Conservation (phyloP, 805 yeast species). For the Phaffomyces opuntiae region DNA sequence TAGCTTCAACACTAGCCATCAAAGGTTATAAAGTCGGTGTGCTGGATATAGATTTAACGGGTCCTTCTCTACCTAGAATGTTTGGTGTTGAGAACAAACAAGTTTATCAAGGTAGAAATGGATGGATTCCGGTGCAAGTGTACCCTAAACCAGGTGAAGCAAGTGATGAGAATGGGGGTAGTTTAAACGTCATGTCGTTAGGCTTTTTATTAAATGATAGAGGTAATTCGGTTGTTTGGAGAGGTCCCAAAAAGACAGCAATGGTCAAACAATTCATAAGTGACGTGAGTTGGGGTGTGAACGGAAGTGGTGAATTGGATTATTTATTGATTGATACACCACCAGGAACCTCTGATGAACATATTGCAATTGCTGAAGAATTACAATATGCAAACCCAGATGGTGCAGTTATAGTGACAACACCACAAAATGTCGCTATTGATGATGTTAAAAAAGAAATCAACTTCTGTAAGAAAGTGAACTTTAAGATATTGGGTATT, state of each 20-base stretch:
- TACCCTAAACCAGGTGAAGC: conserved; percentile 25
- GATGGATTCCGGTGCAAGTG: conserved; percentile 84
- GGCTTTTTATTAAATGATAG: conserved; percentile 83
- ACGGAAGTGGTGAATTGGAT: conserved; percentile 28
- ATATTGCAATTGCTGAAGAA: conserved; percentile 93
- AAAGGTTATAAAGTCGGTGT: conserved; percentile 86
- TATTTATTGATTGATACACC: conserved; percentile 92
- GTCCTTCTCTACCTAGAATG: conserved; percentile 95
- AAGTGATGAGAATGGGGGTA: conserved; percentile 13
- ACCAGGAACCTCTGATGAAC: conserved; percentile 98
- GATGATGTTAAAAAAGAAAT: conserved; percentile 94
- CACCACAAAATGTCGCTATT: conserved; percentile 90
- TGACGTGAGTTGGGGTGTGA: conserved; percentile 85
- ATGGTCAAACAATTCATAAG: conserved; percentile 91
- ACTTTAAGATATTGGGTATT: conserved; percentile 72
- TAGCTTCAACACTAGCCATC: conserved; percentile 72
- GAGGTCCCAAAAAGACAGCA: conserved; percentile 97
- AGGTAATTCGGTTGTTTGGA: conserved; percentile 92
- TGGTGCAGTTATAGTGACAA: conserved; percentile 92
- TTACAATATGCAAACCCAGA: conserved; percentile 64
- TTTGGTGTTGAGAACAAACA: conserved; percentile 80
- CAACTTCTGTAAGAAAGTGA: conserved; percentile 84
- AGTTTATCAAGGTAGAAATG: conserved; percentile 71
- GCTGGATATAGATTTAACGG: conserved; percentile 89
- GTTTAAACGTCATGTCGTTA: conserved; percentile 59